Evolutionary conservation across 805 yeast species (phyloP).

Genomic region (Pichia deserticola): DNA sequence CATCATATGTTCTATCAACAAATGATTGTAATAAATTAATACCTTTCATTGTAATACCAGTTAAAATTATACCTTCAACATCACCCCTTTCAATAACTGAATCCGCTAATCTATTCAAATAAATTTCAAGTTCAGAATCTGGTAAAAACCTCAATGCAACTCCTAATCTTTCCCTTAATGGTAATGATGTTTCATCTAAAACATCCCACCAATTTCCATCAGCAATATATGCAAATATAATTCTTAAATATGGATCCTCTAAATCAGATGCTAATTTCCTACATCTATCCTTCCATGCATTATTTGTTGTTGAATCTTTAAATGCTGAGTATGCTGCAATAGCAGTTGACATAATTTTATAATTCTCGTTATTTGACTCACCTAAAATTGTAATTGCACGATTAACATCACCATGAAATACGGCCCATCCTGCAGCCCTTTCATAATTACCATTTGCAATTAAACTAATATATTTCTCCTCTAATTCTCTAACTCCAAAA

Average conservation of each 20-base stretch:
- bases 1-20: conserved; percentile 82
- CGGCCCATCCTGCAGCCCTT: conserved; percentile 97
- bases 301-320: conserved; percentile 48
- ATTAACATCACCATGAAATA: conserved; percentile 81
- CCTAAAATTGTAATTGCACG: conserved; percentile 76
- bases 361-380: conserved; percentile 60
- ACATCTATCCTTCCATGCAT: conserved; percentile 91
- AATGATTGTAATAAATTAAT: conserved; percentile 76
- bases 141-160: conserved; percentile 82
- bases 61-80: conserved; percentile 79
- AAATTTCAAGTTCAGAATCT: conserved; percentile 68
- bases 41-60: conserved; percentile 87
- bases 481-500: conserved; percentile 66
- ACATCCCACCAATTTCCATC: conserved; percentile 97
- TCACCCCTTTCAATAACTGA: conserved; percentile 74
- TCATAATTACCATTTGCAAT: conserved; percentile 57
- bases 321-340: conserved; percentile 82
- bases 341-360: conserved; percentile 83
- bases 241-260: conserved; percentile 82
- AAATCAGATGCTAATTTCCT: conserved; percentile 80
- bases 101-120: conserved; percentile 61
- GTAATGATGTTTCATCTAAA: conserved; percentile 79
- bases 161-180: conserved; percentile 81
- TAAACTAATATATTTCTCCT: conserved; percentile 53
- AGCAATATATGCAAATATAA: conserved; percentile 87